Base-by-base conservation (phyloP, 164 flowering plant genomes). In the Echeveria elegans region DNA sequence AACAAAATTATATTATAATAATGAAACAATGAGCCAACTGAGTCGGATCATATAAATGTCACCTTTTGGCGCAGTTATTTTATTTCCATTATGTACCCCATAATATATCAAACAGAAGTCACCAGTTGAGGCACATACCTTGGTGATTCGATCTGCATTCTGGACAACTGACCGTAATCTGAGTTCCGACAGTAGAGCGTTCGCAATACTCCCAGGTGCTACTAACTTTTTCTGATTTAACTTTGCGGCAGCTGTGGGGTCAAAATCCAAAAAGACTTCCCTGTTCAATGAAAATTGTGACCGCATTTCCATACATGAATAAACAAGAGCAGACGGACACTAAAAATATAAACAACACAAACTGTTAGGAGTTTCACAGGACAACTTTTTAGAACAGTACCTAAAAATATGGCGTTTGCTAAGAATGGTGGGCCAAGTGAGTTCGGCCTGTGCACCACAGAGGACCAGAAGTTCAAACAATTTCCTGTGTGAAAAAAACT, bases 361-460 rank as follows among this genome's bases (percentile, higher is more conserved):
- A 52, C 6, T 52, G 26, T 18, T 52, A n/a, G 26, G n/a, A 52
- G 18, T 7, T 52, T 23, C 26, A 52, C 16, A 30, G 65, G 11
- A 63, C 5, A 63, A 19, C 21, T 16, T 34, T 7, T 32, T 3
- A 11, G n/a, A 32, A 16, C 37, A 31, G 4, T 50, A 40, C 70
- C 70, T 68, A 37, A 68, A 60, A 18, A 59, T 34, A 7, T 29
- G 63, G 48, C 70, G 56, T 34, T 45, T 68, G 63, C 52, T 38
- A 26, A 68, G 70, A 36, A 68, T 68, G 48, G 64, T 64, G 37
- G 53, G 64, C 70, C 70, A 68, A 32, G 70, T 68, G 10, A 68
- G 70, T 60, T 68, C 70, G 36, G 70, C 56, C 64, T 56, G 41
- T 19, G 70, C 70, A 56, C 70, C 70, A n/a, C 64, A 68, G 36